phyloP scores from a whole-genome alignment of 164 flowering plant species.

The Chloranthus sessilifolius region DNA sequence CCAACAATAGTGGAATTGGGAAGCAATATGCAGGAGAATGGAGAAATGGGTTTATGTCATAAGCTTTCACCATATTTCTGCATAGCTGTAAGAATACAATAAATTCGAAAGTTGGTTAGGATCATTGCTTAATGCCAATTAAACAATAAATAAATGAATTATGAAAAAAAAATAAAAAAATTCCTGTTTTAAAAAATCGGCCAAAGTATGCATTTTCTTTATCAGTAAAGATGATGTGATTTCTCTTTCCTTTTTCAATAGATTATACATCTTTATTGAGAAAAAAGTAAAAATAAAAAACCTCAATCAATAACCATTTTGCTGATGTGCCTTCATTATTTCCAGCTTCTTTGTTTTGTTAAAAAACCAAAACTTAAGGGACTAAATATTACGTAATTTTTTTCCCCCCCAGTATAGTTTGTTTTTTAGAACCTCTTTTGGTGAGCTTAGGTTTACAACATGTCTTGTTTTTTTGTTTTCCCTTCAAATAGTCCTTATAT shows the following conservation, averaged over 20 bases:
- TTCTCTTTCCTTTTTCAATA: not conserved
- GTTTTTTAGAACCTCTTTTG: no score
- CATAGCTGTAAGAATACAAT: slow-evolving; percentile 51
- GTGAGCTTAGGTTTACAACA: not conserved
- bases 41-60: slow-evolving; percentile 74
- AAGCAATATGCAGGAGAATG: slow-evolving; percentile 67
- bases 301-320: not conserved
- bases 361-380: no score
- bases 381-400: no score
- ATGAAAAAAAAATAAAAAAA: not conserved
- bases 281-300: not conserved
- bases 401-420: no score
- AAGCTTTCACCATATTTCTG: slow-evolving; percentile 60
- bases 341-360: no score
- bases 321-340: no score
- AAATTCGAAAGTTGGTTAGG: no score
- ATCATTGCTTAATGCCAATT: no score
- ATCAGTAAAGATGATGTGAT: no score
- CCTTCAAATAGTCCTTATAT: no score
- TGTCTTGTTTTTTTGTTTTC: not conserved
- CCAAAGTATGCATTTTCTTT: no score
- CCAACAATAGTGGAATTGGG: slow-evolving; percentile 54
- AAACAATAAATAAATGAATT: slow-evolving; percentile 1
- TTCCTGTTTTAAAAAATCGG: no score
- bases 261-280: not conserved